Conservation (phyloP, 768 basidiomycete genomes). For the Suillus occidentalis region DNA sequence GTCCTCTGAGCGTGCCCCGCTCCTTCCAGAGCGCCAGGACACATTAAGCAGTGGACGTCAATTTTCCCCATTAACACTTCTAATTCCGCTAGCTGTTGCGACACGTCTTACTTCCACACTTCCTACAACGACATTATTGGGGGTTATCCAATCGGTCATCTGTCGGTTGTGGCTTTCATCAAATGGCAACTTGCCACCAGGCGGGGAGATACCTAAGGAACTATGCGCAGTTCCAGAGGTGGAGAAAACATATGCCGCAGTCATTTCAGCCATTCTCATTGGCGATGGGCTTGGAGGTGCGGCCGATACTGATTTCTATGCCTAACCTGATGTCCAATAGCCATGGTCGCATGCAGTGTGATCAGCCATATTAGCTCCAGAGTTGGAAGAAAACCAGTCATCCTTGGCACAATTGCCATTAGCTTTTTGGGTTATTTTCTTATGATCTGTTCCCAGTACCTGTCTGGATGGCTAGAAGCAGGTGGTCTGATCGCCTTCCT, state of each 20-base stretch:
- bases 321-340: slow-evolving; percentile 11
- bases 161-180: slow-evolving; percentile 25
- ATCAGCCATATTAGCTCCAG: slow-evolving; percentile 25
- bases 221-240: slow-evolving; percentile 25
- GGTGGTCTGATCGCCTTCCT: slow-evolving; percentile 22
- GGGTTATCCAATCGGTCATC: slow-evolving; percentile 24
- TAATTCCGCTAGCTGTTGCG: slow-evolving; percentile 29
- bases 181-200: slow-evolving; percentile 15
- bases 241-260: slow-evolving; percentile 21
- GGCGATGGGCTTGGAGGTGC: slow-evolving; percentile 22
- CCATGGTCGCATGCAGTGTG: slow-evolving; percentile 22
- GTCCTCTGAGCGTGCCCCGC: neutral
- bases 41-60: neutral
- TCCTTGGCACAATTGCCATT: slow-evolving; percentile 14
- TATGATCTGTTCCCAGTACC: slow-evolving; percentile 19
- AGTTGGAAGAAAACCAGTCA: slow-evolving; percentile 26
- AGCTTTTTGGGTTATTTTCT: slow-evolving; percentile 15
- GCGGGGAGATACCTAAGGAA: slow-evolving; percentile 10
- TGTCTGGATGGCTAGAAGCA: slow-evolving; percentile 16
- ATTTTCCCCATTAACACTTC: slow-evolving; percentile 19
- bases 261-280: slow-evolving; percentile 16
- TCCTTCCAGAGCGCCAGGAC: neutral
- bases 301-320: slow-evolving; percentile 2
- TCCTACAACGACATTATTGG: slow-evolving; percentile 27
- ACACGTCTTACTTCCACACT: slow-evolving; percentile 22